These are phyloP conservation scores for Acarospora socialis DNA, from an alignment of 2,329 filamentous ascomycete species.

Conservation along the genomic window DNA sequence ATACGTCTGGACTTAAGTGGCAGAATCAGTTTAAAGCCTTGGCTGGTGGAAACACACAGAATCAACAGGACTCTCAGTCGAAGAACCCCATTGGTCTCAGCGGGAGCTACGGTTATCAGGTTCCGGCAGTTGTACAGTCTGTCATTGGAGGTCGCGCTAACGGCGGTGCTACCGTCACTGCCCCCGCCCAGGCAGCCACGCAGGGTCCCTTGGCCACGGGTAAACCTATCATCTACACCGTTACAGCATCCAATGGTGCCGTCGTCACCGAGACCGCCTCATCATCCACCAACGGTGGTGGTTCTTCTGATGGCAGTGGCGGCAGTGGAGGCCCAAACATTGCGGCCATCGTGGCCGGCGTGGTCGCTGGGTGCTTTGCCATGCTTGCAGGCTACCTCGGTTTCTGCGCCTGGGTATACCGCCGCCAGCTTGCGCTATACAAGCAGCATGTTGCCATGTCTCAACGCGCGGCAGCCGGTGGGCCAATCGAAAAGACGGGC, in stretches of 20 bases:
- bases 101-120: constrained; percentile 50
- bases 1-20: constrained; percentile 57
- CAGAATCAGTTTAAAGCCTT: constrained; percentile 53
- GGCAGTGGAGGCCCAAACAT: constrained; percentile 29
- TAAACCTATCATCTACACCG: constrained; percentile 52
- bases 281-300: constrained; percentile 30
- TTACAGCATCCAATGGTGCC: constrained; percentile 33
- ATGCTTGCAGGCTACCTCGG: constrained; percentile 57
- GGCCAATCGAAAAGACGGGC: constrained; percentile 20
- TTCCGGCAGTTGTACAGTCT: constrained; percentile 48
- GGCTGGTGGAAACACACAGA: constrained; percentile 38
- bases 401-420: constrained; percentile 64
- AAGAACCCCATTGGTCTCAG: constrained; percentile 42
- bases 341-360: constrained; percentile 41
- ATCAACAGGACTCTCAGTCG: constrained; percentile 38
- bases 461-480: constrained; percentile 39
- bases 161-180: constrained; percentile 56
- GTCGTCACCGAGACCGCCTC: constrained; percentile 28
- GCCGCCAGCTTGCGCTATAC: constrained; percentile 55
- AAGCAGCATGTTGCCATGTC: constrained; percentile 53
- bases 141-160: constrained; percentile 52
- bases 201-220: constrained; percentile 59
- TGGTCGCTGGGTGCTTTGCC: constrained; percentile 52
- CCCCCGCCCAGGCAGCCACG: constrained; percentile 48
- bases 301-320: constrained; percentile 9